phyloP scores from a whole-genome alignment of 352 stramenopile genomes.

The Globisporangium parvum region DNA sequence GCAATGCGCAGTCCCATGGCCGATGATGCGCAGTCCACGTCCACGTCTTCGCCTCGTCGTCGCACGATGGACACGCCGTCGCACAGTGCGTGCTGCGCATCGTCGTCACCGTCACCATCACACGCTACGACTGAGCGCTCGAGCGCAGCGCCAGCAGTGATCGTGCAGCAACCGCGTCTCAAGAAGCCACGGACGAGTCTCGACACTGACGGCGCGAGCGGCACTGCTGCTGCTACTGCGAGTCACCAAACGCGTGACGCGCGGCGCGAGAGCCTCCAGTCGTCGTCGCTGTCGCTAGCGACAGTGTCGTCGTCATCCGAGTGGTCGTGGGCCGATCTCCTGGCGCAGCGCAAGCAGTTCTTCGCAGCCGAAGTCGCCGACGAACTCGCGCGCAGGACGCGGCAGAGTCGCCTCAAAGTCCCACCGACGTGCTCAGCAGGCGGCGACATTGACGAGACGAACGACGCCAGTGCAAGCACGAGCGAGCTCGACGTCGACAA shows the following conservation, averaged over 20 bases:
- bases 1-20: background rate
- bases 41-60: background rate
- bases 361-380: slow-evolving; percentile 38
- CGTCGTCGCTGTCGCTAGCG: background rate
- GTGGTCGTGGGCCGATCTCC: slow-evolving; percentile 41
- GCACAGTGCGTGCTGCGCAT: background rate
- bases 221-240: background rate
- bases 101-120: background rate
- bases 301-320: slow-evolving; percentile 3
- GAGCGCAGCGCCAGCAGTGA: background rate
- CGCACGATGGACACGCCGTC: background rate
- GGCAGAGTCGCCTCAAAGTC: slow-evolving; percentile 24
- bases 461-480: background rate
- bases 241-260: background rate
- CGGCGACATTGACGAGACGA: slow-evolving; percentile 8
- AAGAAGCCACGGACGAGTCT: slow-evolving; percentile 4
- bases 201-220: background rate
- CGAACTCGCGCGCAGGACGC: slow-evolving; percentile 15
- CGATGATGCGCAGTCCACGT: background rate
- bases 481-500: slow-evolving; percentile 24
- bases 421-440: slow-evolving; percentile 31
- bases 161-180: slow-evolving; percentile 10
- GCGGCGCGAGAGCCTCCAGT: background rate
- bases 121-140: too few relatives aligned
- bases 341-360: slow-evolving; percentile 29